Base-by-base conservation (phyloP, 805 yeast species). In the Candida schatavii region DNA sequence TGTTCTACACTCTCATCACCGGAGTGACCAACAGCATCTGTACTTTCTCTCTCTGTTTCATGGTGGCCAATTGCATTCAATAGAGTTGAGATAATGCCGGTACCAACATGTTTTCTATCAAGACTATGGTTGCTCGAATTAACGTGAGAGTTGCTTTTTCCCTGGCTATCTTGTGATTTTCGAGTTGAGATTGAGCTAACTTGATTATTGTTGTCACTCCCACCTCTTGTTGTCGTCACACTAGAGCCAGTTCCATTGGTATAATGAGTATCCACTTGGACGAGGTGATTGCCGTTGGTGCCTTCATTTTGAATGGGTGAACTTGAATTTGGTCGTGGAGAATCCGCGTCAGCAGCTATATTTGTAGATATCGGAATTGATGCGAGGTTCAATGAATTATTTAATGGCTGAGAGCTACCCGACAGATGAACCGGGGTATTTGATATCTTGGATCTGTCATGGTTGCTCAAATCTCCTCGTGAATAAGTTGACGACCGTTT, bases 61-160 rank as follows among this genome's bases (percentile, higher is more conserved):
- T 23, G 27, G 27, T 23, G 27, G 13, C 40, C 27, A 15, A 37
- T 37, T 13, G 32, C 40, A 26, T 23, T 37, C 19, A 37, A 28
- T 9, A 37, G 6, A 19, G 40, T 37, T 4, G 40, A 37, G 18
- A 37, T 18, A 17, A 37, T 15, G 23, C 40, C 40, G 21, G 35
- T 33, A 14, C 26, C n/a, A 4, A 33, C 39, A 5, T 33, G 30
- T 17, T 35, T 28, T 23, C 11, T 23, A 11, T 23, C 27, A 23
- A 23, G 10, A 11, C 27, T 23, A 11, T 23, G 7, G 11, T 23
- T 23, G 27, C 27, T 23, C 10, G 7, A 7, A 11, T 23, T 23
- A 11, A 7, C 11, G 27, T 23, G 27, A 11, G 27, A 7, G 27
- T 23, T 7, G 11, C 11, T 23, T 23, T 23, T 23, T 7, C 27